These are phyloP conservation scores for Globisporangium apiculatum DNA, from an alignment of 352 stramenopile species.

Conservation along the genomic window DNA sequence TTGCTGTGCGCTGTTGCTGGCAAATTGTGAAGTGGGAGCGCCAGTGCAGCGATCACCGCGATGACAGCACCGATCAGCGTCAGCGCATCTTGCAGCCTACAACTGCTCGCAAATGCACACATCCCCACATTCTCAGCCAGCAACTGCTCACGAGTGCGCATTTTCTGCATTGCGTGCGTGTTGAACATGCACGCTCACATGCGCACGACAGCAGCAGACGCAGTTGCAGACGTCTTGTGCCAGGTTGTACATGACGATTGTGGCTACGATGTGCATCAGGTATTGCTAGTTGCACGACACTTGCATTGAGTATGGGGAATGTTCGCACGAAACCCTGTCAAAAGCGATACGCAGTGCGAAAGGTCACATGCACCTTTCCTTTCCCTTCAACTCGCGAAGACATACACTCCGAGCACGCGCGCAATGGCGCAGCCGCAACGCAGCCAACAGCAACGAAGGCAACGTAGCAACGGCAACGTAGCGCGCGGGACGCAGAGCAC, in stretches of 20 bases:
- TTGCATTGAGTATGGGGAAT: neutral
- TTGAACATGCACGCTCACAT: too few species aligned
- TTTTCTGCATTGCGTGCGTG: too few species aligned
- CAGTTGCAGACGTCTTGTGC: too few species aligned
- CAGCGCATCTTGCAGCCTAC: too few species aligned
- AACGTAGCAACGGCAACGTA: neutral
- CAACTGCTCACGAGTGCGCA: too few species aligned
- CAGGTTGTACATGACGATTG: too few species aligned
- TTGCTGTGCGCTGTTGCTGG: conserved; percentile 13
- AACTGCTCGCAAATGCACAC: too few species aligned
- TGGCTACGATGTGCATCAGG: neutral
- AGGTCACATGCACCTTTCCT: neutral
- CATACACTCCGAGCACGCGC: too few species aligned
- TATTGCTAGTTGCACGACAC: neutral
- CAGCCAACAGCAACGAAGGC: neutral
- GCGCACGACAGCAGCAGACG: too few species aligned
- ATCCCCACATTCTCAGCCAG: too few species aligned
- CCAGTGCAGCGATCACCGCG: too few species aligned
- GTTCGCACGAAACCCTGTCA: neutral
- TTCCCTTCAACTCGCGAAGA: neutral
- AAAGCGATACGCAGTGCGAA: neutral
- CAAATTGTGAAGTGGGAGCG: conserved; percentile 35
- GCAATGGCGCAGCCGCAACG: neutral
- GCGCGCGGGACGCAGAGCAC: neutral
- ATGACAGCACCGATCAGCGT: too few species aligned